phyloP scores from a whole-genome alignment of 1,284 basidiomycete genomes.

The Puccinia coronata region DNA sequence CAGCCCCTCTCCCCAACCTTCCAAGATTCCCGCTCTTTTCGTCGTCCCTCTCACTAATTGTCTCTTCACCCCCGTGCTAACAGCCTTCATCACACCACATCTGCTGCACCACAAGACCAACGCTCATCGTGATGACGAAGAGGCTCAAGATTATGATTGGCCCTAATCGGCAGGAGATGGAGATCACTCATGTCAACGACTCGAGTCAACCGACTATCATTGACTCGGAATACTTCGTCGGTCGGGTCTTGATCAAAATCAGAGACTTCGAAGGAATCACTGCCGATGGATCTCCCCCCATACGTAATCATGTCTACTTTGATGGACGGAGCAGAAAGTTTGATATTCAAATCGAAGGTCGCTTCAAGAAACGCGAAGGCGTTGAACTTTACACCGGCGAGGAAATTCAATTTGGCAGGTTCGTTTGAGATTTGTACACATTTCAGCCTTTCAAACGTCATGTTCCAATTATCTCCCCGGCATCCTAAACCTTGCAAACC shows the following conservation, averaged over 20 bases:
- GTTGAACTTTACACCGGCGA: constrained; percentile 54
- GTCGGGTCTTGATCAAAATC: constrained; percentile 60
- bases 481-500: constrained; percentile 53
- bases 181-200: constrained; percentile 59
- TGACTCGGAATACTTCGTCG: constrained; percentile 59
- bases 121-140: constrained; percentile 50
- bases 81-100: constrained; percentile 32
- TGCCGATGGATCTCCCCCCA: constrained; percentile 53
- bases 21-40: constrained; percentile 33
- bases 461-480: too few species aligned
- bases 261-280: constrained; percentile 58
- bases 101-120: constrained; percentile 14
- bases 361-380: constrained; percentile 57
- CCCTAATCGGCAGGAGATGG: constrained; percentile 58
- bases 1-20: neutral
- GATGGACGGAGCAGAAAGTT: constrained; percentile 59
- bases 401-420: constrained; percentile 55
- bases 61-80: constrained; percentile 28
- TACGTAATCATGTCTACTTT: constrained; percentile 53
- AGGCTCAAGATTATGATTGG: constrained; percentile 59
- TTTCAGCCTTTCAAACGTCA: too few species aligned
- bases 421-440: neutral
- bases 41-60: constrained; percentile 24
- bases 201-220: constrained; percentile 59
- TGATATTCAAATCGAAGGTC: constrained; percentile 61